Evolutionary conservation across 352 stramenopile species (phyloP), one percentile per base, ranked within the genome.

Genomic region (Phytophthora vignae): DNA sequence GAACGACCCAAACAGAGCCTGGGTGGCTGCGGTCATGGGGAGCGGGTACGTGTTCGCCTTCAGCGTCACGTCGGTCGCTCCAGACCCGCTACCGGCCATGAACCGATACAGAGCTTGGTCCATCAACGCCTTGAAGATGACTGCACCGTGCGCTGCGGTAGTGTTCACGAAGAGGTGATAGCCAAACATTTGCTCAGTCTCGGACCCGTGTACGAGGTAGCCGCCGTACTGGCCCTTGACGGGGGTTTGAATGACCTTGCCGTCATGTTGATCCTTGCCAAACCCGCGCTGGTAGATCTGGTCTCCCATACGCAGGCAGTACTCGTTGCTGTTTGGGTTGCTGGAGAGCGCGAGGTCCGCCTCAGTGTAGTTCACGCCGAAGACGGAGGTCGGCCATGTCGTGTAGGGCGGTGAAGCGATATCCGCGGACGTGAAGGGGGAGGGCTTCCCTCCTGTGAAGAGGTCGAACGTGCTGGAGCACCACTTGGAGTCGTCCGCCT

Each of bases 151-250:
- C 1, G 76, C 53, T 19, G 74, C 44, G 6, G 83, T 83, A 8
- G 82, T 84, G 68, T 91, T 91, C 7, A 87, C 76, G 12, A 87
- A 70, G 4, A 90, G 46, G 29, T 86, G 67, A 65, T 91, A 91
- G 12, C 83, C 73, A 31, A 90, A 80, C 12, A 83, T 65, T 22
- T 69, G 71, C 46, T 74, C 69, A 3, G 46, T 59, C 12, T 19
- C 50, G 15, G 73, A 83, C 6, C 54, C 73, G 42, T 84, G 68
- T 6, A 86, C 60, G 6, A 88, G 56, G 54, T 80, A 82, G 12
- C 69, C 74, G 17, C 78, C 81, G 29, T 76, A 84, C 60, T 88
- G 82, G 4, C 69, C 69, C 5, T 73, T 69, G 2, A 79, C 69
- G 1, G 73, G 62, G 1, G 61, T 71, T 46, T 63, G 55, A 0